Conservation (phyloP, 2,329 filamentous ascomycete species). For the Dactylellina sp. region DNA sequence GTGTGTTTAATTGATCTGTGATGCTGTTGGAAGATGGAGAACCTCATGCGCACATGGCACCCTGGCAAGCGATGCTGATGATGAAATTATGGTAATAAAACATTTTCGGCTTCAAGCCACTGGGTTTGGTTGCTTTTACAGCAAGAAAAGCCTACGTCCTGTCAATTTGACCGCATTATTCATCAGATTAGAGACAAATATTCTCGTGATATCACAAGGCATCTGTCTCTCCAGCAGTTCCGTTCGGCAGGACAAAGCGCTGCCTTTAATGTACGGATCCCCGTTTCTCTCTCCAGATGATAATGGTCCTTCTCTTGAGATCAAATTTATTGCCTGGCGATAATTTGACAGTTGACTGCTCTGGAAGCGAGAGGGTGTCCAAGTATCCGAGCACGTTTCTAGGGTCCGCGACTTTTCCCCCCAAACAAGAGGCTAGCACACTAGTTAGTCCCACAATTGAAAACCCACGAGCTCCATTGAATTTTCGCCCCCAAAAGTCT, state of each 20-base stretch:
- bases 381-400: constrained; percentile 54
- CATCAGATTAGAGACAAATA: constrained; percentile 5
- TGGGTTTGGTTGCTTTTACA: constrained; percentile 33
- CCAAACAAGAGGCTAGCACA: constrained; percentile 9
- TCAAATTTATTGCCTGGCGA: neutral
- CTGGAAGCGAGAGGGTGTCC: constrained; percentile 48
- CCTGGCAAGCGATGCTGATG: constrained; percentile 46
- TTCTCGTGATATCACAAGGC: neutral
- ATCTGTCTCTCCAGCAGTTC: neutral
- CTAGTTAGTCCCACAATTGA: too few species aligned
- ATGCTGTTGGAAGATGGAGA: constrained; percentile 49
- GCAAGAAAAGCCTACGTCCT: constrained; percentile 14
- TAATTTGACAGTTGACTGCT: constrained; percentile 21
- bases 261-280: neutral
- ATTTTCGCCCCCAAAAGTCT: constrained; percentile 15
- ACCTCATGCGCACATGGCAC: constrained; percentile 53
- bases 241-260: too few species aligned
- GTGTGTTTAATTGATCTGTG: constrained; percentile 46
- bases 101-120: constrained; percentile 53
- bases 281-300: constrained; percentile 18
- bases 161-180: constrained; percentile 14
- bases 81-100: constrained; percentile 51
- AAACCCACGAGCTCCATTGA: constrained; percentile 42
- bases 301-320: constrained; percentile 7
- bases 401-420: constrained; percentile 31